phyloP scores from a whole-genome alignment of 2,329 filamentous ascomycete genomes.

The Aspergillus arachidicola region DNA sequence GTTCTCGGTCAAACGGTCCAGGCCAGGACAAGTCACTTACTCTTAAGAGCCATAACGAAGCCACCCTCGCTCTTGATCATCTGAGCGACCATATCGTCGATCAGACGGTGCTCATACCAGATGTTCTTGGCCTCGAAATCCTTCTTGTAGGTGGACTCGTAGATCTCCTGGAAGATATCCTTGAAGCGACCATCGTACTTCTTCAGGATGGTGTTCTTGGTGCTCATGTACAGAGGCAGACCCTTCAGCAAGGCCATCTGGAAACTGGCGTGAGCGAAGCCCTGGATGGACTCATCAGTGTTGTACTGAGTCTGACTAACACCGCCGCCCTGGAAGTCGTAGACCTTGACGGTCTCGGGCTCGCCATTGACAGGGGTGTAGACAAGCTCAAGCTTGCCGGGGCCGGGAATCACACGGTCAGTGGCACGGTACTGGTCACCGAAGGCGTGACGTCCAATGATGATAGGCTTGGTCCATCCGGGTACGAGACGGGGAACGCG shows the following conservation, averaged over 20 bases:
- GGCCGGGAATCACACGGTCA: conserved; percentile 79
- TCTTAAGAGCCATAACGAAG: conserved; percentile 98
- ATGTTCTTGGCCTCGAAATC: conserved; percentile 89
- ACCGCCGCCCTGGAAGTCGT: conserved; percentile 81
- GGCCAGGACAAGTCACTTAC: conserved; percentile 52
- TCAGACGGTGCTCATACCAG: conserved; percentile 99
- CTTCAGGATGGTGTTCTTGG: conserved; percentile 99
- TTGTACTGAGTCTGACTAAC: conserved; percentile 98
- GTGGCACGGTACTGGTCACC: conserved; percentile 98
- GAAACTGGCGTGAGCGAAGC: conserved; percentile 95
- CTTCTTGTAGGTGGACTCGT: conserved; percentile 81
- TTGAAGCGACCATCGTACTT: conserved; percentile 99
- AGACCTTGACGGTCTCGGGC: conserved; percentile 86
- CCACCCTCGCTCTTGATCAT: conserved; percentile 99
- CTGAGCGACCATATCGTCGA: conserved; percentile 99
- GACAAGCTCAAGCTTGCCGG: conserved; percentile 90
- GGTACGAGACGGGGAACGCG: conserved; percentile 90
- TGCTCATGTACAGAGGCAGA: conserved; percentile 98
- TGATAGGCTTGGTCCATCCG: conserved; percentile 98
- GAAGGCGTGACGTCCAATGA: conserved; percentile 97
- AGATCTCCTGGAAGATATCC: conserved; percentile 98
- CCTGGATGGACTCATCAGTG: conserved; percentile 90
- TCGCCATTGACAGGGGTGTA: conserved; percentile 81
- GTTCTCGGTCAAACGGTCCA: not conserved
- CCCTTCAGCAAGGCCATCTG: conserved; percentile 88